These are phyloP conservation scores for Nicotiana paniculata DNA, from an alignment of 257 asterid species.

Conservation along the genomic window DNA sequence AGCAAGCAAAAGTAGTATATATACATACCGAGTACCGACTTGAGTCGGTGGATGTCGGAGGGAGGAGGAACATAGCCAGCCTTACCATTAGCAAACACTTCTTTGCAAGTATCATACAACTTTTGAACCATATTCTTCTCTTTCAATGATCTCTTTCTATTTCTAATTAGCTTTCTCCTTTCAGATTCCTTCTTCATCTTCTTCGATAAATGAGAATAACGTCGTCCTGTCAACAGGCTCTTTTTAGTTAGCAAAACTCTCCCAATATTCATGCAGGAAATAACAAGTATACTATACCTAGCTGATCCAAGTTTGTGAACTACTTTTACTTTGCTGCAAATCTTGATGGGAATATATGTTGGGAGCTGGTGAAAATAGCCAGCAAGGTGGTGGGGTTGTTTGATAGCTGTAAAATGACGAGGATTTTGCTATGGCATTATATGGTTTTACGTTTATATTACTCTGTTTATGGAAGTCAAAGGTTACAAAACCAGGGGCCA, in stretches of 20 bases:
- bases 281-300: background rate
- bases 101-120: conserved; percentile 12
- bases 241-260: background rate
- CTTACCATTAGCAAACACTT: conserved; percentile 9
- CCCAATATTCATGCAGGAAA: conserved; percentile 3
- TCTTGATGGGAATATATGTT: background rate
- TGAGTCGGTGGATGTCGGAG: conserved; percentile 10
- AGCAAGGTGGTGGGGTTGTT: background rate
- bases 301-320: background rate
- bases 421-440: background rate
- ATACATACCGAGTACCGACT: conserved; percentile 12
- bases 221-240: background rate
- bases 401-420: background rate
- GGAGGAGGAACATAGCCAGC: conserved; percentile 17
- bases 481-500: conserved; percentile 23
- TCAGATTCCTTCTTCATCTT: background rate
- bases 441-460: background rate
- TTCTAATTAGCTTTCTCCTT: background rate
- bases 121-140: conserved; percentile 1
- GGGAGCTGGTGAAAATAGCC: background rate
- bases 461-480: conserved; percentile 14
- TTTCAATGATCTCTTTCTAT: background rate
- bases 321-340: background rate
- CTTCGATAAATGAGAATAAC: background rate
- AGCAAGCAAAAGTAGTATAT: background rate